phyloP scores from a whole-genome alignment of 192 early-diverging fungal genomes.

The Rhizophlyctis rosea region DNA sequence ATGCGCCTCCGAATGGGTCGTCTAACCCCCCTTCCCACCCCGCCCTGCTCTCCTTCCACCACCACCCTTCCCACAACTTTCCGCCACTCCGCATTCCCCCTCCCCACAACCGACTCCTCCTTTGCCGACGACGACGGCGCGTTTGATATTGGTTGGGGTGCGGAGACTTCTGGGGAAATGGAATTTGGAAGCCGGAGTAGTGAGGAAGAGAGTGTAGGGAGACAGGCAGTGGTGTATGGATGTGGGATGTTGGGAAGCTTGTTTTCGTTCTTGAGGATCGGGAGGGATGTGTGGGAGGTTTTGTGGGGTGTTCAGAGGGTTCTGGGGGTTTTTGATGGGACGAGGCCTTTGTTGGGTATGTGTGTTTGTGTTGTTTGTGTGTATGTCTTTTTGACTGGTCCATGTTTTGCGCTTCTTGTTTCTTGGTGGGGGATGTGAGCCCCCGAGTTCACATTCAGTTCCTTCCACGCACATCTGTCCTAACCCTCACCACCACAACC shows the following conservation, averaged over 20 bases:
- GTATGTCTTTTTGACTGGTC: too few relatives aligned
- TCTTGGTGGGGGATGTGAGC: too few relatives aligned
- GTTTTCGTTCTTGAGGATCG: constrained; percentile 12
- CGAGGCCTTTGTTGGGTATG: constrained; percentile 24
- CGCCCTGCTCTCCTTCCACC: neutral
- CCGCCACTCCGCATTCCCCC: neutral
- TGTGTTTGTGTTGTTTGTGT: too few relatives aligned
- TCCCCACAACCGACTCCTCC: neutral
- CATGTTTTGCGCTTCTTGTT: too few relatives aligned
- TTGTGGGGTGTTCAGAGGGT: constrained; percentile 6
- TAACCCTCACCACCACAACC: neutral
- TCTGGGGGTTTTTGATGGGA: constrained; percentile 2
- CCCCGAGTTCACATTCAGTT: neutral
- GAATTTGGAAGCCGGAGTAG: neutral
- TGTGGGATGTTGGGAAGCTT: constrained; percentile 18
- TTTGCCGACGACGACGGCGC: constrained; percentile 4
- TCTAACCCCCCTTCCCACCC: neutral
- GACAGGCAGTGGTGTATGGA: constrained; percentile 16
- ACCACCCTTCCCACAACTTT: neutral
- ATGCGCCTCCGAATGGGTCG: constrained; percentile 24
- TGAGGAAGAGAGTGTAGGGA: neutral
- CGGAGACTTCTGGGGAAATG: neutral
- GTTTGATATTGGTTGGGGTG: neutral
- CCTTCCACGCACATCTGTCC: neutral
- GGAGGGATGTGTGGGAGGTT: neutral